Base-by-base conservation (phyloP, 495 filamentous ascomycete genomes). In the Massariosphaeria phaeospora region DNA sequence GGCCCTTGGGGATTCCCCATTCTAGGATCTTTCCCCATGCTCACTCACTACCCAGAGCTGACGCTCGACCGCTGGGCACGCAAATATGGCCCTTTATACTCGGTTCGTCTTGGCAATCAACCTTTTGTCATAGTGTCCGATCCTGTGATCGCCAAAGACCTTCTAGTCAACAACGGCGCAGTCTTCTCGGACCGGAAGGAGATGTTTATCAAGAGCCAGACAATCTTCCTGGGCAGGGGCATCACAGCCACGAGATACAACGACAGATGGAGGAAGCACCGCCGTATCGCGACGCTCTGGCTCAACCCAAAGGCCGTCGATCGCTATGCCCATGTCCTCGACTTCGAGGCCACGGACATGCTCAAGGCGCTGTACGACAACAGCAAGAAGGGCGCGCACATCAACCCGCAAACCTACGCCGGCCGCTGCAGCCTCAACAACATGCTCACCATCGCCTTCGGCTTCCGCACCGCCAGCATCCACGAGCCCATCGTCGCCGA, bases 361-460 rank as follows among this genome's bases (percentile, higher is more conserved):
- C 36, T 49, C 15, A 36, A 27, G 25, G 46, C 46, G 8, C 26
- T 36, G 34, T 49, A 49, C 21, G 20, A 17, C 5, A 33, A 49
- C 34, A 29, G 46, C 46, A 38, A 49, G 4, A 38, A 38, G 21
- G 31, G 46, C 1, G 34, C 23, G 9, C 30, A 49, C 23, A 39
- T 49, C 44, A 49, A 49, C 27, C 46, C 46, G 11, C 46, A 49
- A 27, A 49, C 46, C 2, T 49, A 49, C 13, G 46, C 46, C 15
- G 31, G 46, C 9, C 30, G 31, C 6, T 49, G 46, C 34, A 38
- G 31, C 1, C 31, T 49, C 7, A 49, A 49, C n/a, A 49, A 49
- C 31, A 49, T 38, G 46, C 20, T 34, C 9, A 49, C 46, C 13
- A 49, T 49, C 15, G 39, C 46, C 31, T 49, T 49, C 24, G 46